Percentiles rank a stretch among this genome's conserved stretches.
Evolutionary conservation across 2,329 filamentous ascomycete species (phyloP).

Genomic region (Trichoderma lentiforme): DNA sequence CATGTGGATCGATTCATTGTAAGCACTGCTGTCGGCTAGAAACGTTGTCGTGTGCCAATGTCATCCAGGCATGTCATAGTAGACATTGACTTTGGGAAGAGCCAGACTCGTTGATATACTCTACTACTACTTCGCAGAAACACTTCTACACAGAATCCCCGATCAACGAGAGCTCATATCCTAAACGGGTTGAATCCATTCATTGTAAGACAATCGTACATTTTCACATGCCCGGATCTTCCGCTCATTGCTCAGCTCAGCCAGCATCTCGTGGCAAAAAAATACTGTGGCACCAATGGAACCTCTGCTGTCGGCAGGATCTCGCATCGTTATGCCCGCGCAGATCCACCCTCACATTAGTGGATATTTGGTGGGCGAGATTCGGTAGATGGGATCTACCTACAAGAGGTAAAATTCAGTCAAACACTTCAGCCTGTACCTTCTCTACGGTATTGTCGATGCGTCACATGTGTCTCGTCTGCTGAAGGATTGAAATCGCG

Average conservation of each 20-base stretch:
- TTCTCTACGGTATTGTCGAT: background rate
- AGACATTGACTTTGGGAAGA: background rate
- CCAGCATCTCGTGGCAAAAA: background rate
- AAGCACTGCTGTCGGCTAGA: background rate
- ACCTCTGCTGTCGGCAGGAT: background rate
- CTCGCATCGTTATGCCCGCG: background rate
- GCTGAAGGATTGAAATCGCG: background rate
- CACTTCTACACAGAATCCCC: background rate
- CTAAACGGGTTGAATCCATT: background rate
- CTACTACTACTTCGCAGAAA: no score
- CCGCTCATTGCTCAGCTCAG: background rate
- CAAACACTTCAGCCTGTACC: background rate
- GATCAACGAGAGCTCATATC: background rate
- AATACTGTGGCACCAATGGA: background rate
- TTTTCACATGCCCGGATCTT: background rate
- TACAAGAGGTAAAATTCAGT: background rate
- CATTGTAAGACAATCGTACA: background rate
- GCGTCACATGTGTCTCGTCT: background rate
- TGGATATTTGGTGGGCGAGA: background rate
- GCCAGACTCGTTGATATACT: background rate
- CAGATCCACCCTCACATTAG: background rate
- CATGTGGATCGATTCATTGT: background rate
- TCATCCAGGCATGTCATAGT: background rate
- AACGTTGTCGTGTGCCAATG: background rate
- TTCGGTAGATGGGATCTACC: background rate